A percentile compares a stretch with the other conserved stretches of the same genome.
Evolutionary conservation across 176 grass and related monocot species (phyloP).

Genomic region (Carex pumila): DNA sequence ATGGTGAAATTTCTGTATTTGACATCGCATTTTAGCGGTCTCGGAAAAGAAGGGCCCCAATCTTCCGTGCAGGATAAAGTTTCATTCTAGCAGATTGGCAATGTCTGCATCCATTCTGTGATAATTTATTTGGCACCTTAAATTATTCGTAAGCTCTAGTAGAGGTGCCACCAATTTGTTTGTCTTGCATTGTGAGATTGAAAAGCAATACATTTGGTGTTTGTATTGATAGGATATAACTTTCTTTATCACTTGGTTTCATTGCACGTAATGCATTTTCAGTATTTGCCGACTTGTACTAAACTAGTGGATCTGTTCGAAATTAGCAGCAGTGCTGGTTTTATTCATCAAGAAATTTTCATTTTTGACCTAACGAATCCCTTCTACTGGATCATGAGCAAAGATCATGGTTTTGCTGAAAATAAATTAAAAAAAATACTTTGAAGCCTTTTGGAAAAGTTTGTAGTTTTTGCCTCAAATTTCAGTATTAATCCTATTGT

Average conservation of each 20-base stretch:
- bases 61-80: background rate
- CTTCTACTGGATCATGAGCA: background rate
- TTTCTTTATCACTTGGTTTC: background rate
- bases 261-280: background rate
- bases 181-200: background rate
- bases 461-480: background rate
- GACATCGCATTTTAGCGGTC: background rate
- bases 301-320: background rate
- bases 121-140: background rate
- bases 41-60: background rate
- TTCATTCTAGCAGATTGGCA: background rate
- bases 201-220: background rate
- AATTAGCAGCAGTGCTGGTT: background rate
- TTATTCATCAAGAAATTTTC: background rate
- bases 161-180: background rate
- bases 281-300: background rate
- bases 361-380: background rate
- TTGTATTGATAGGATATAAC: background rate
- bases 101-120: background rate
- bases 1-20: background rate
- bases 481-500: background rate
- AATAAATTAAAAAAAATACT: background rate
- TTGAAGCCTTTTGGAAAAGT: background rate
- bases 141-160: background rate
- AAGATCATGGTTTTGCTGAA: background rate